Evolutionary conservation across 208 protist genomes (phyloP).

Genomic region (Trypanosoma cruzi): DNA sequence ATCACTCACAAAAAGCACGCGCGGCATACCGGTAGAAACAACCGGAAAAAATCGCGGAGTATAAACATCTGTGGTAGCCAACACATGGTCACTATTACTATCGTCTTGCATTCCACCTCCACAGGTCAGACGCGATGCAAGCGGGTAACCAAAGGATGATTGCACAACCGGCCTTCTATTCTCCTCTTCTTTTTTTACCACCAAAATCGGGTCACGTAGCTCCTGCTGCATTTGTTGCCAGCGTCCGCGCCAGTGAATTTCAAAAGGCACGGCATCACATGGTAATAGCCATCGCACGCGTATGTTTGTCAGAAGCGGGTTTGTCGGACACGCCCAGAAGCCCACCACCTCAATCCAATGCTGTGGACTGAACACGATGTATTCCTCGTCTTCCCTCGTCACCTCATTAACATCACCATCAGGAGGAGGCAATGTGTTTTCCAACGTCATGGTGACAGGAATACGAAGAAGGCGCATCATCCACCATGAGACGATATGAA

Average conservation of each 20-base stretch:
- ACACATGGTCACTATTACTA: background rate
- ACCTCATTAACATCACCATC: background rate
- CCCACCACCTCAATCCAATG: constrained; percentile 85
- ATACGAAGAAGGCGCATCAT: constrained; percentile 49
- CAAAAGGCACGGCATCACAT: constrained; percentile 13
- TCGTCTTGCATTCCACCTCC: background rate
- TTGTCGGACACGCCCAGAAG: constrained; percentile 77
- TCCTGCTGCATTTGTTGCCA: background rate
- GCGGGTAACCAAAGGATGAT: constrained; percentile 32
- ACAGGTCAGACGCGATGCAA: constrained; percentile 2
- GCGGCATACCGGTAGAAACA: constrained; percentile 55
- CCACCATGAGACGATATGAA: constrained; percentile 35
- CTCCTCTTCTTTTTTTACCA: background rate
- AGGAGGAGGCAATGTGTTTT: background rate
- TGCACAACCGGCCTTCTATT: background rate
- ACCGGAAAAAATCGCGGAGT: constrained; percentile 39
- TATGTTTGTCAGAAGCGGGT: constrained; percentile 45
- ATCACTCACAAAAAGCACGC: constrained; percentile 51
- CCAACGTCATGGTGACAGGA: constrained; percentile 38
- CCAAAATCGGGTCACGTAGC: background rate
- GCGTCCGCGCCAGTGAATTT: constrained; percentile 15
- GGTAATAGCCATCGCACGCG: constrained; percentile 3
- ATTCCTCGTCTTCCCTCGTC: background rate
- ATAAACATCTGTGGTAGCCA: background rate
- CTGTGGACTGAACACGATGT: constrained; percentile 48